Evolutionary conservation across 495 filamentous ascomycete species (phyloP).

Genomic region (Hyaloscypha variabilis): DNA sequence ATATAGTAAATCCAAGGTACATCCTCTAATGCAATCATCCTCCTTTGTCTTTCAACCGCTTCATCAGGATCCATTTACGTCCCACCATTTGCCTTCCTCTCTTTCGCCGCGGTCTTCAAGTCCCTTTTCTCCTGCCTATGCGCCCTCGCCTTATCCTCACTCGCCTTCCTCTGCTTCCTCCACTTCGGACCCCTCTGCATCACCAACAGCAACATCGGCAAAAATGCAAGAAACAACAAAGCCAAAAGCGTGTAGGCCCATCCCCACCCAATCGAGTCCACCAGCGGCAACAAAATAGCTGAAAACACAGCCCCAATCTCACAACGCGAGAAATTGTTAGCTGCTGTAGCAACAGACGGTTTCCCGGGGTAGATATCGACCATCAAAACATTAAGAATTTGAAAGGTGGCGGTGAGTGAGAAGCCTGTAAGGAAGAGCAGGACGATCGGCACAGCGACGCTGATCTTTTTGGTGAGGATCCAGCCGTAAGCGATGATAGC

Average conservation of each 20-base stretch:
- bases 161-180: constrained; percentile 17
- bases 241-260: constrained; percentile 69
- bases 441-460: constrained; percentile 52
- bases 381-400: constrained; percentile 56
- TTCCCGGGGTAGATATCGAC: constrained; percentile 66
- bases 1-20: background rate
- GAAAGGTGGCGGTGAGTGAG: constrained; percentile 53
- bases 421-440: constrained; percentile 59
- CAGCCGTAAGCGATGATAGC: constrained; percentile 59
- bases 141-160: constrained; percentile 11
- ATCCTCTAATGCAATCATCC: background rate
- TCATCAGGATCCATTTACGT: background rate
- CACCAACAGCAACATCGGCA: constrained; percentile 17
- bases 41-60: too few relatives aligned
- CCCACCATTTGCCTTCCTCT: background rate
- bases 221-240: constrained; percentile 18
- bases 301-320: constrained; percentile 68
- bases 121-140: background rate
- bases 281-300: constrained; percentile 67
- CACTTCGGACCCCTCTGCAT: constrained; percentile 20
- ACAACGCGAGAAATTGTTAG: constrained; percentile 71
- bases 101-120: background rate
- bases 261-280: constrained; percentile 64
- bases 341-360: constrained; percentile 68
- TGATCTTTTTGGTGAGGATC: constrained; percentile 48